Percentiles rank a stretch among this genome's conserved stretches.
Conservation (phyloP, 2,329 filamentous ascomycete genomes). For the Thelonectria olida region DNA sequence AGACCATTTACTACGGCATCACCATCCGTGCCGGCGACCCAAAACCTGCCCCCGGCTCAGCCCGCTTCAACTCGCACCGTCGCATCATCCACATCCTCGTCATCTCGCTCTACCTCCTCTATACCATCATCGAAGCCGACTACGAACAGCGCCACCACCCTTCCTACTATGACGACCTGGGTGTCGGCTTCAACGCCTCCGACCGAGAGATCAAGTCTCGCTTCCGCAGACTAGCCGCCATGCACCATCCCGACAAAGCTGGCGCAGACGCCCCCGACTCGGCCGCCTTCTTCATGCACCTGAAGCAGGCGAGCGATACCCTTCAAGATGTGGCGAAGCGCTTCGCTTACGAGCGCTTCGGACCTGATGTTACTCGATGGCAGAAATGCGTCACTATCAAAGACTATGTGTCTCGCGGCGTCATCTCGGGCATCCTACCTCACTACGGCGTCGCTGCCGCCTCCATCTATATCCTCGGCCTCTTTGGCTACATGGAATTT, state of each 20-base stretch:
- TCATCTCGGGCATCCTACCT: constrained; percentile 64
- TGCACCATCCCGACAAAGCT: constrained; percentile 88
- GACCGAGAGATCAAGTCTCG: constrained; percentile 84
- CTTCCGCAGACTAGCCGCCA: constrained; percentile 79
- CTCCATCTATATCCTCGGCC: constrained; percentile 67
- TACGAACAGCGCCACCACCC: constrained; percentile 76
- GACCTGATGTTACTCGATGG: constrained; percentile 75
- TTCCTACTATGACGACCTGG: constrained; percentile 83
- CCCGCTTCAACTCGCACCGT: constrained; percentile 76
- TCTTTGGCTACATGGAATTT: constrained; percentile 74
- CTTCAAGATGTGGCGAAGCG: constrained; percentile 79
- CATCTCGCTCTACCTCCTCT: constrained; percentile 83
- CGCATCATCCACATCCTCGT: constrained; percentile 86
- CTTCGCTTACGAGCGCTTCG: constrained; percentile 92
- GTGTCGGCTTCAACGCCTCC: constrained; percentile 72
- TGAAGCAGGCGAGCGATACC: constrained; percentile 86
- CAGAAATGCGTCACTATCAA: constrained; percentile 71
- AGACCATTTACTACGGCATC: constrained; percentile 85
- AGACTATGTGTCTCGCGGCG: constrained; percentile 77
- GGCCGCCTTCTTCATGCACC: constrained; percentile 74
- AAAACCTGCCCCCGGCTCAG: constrained; percentile 75
- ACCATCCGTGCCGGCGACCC: constrained; percentile 90
- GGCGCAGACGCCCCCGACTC: constrained; percentile 45
- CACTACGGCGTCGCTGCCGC: constrained; percentile 69
- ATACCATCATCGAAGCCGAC: constrained; percentile 93